These are phyloP conservation scores for Camillea tinctor DNA, from an alignment of 2,329 filamentous ascomycete species.

Conservation along the genomic window DNA sequence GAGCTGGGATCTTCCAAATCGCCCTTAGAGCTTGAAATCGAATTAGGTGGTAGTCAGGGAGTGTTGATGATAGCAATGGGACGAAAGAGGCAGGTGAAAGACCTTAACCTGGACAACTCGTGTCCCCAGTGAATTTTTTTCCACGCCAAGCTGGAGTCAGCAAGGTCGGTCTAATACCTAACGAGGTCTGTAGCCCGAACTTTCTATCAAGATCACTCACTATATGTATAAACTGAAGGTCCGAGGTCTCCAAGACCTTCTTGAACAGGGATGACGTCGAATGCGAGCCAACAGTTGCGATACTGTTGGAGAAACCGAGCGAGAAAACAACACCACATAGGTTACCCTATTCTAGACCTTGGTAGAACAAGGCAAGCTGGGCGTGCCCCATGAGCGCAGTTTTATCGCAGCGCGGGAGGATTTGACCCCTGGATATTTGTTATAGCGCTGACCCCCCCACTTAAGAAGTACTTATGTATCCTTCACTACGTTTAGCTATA, in stretches of 20 bases:
- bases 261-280: background rate
- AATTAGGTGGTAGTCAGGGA: background rate
- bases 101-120: background rate
- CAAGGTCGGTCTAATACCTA: background rate
- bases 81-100: constrained; percentile 22
- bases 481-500: too few species aligned
- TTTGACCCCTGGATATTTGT: background rate
- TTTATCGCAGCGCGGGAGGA: background rate
- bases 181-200: background rate
- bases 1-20: background rate
- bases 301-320: too few species aligned
- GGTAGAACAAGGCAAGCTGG: background rate
- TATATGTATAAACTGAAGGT: background rate
- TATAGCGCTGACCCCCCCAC: background rate
- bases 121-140: background rate
- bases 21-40: background rate
- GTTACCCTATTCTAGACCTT: background rate
- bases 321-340: too few species aligned
- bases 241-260: background rate
- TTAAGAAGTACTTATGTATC: background rate
- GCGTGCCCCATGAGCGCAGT: background rate
- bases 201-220: background rate
- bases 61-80: constrained; percentile 1
- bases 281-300: background rate
- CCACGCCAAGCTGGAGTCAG: background rate